Evolutionary conservation across 2,329 filamentous ascomycete genomes (phyloP).

Genomic region (Phyllosticta paracitricarpa): DNA sequence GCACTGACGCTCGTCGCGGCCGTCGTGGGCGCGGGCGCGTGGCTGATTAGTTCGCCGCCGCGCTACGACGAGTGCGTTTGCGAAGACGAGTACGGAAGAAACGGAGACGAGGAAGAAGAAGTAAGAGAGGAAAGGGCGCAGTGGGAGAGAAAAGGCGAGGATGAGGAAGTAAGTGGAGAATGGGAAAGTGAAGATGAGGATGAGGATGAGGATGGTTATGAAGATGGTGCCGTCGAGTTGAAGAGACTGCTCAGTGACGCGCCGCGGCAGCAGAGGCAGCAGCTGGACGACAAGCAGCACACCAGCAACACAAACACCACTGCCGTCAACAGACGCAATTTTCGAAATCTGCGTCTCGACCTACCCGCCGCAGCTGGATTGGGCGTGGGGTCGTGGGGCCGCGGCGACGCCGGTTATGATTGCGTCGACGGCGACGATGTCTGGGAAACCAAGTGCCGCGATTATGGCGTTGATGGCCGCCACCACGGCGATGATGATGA

Average conservation of each 20-base stretch:
- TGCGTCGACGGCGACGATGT: neutral
- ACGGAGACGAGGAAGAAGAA: neutral
- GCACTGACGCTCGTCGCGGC: neutral
- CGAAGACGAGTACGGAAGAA: neutral
- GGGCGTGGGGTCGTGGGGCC: neutral
- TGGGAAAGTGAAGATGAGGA: neutral
- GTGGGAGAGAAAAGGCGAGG: neutral
- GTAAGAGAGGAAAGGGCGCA: no score
- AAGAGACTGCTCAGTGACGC: neutral
- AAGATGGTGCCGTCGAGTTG: neutral
- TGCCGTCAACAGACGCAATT: neutral
- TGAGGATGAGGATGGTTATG: neutral
- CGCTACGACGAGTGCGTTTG: no score
- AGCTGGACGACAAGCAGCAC: neutral
- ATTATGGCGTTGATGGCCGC: neutral
- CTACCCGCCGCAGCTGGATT: neutral
- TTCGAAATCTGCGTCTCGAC: neutral
- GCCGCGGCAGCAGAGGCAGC: no score
- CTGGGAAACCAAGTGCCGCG: neutral
- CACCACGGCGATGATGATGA: neutral
- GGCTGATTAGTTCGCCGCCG: neutral
- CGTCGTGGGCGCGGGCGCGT: neutral
- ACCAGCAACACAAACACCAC: no score
- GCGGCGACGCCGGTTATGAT: neutral
- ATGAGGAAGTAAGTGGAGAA: neutral